Base-by-base conservation (phyloP, 108 stramenopile species). In the Cylindrotheca closterium region DNA sequence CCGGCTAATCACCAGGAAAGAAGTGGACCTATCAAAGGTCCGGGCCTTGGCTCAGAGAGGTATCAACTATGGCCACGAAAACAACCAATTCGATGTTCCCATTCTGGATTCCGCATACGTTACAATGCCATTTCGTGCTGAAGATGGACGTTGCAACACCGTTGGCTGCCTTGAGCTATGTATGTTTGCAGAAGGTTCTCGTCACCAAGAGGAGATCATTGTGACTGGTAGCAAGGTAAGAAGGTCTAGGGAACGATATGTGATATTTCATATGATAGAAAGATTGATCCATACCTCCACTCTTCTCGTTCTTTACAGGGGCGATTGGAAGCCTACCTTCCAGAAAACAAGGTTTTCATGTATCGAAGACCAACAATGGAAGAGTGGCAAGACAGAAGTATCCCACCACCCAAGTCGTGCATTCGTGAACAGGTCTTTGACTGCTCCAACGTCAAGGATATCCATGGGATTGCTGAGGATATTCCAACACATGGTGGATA, bases 191-290 rank as follows among this genome's bases (percentile, higher is more conserved):
- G 91, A 92, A 58, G 91, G 91, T 0, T 82, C 80, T 48, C 84
- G 91, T 49, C 91, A 92, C 42, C 91, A 89, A 52, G 91, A 92
- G 77, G 91, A 92, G 56, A 88, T 92, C 26, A 86, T 92, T 72
- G 91, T 92, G 0, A 92, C 91, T 8, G 91, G 91, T 33, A 86
- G 81, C 57, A 85, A 83, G 71, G 80, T 77, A 60, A 24, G 76
- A 15, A 30, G 18, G n/a, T 33, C 30, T 33, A 7, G 27, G 7
- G 30, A 47, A 47, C 25, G 60, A 46, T 5, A n/a, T n/a, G n/a
- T n/a, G n/a, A n/a, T n/a, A n/a, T n/a, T n/a, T n/a, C n/a, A n/a
- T n/a, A n/a, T n/a, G n/a, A n/a, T n/a, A n/a, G n/a, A 12, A 46
- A 46, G 45, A 12, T 15, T 46, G 45, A 12, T 46, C 15, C 12